Base-by-base conservation (phyloP, 2,329 filamentous ascomycete species). In the Penicillium vulpinum region DNA sequence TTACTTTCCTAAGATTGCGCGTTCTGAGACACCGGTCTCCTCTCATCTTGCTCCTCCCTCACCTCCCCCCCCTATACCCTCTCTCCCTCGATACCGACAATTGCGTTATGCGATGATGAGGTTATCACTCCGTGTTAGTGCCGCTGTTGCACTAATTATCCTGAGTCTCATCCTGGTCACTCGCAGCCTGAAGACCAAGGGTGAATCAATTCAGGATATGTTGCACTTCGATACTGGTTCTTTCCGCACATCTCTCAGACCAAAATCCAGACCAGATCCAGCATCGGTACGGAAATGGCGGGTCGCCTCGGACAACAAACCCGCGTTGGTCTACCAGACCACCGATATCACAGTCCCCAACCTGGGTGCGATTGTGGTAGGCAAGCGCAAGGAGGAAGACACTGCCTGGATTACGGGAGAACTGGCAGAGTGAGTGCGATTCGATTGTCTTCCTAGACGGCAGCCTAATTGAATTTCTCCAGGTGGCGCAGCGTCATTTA, bases 401-500 rank as follows among this genome's bases (percentile, higher is more conserved):
- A 78, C 78, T 1, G 64, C 70, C n/a, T 82, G 80, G 80, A 74
- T 81, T 2, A 65, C 67, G 15, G 64, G 68, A 16, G 71, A 79
- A 29, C 63, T 81, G 22, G 68, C 74, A 6, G 77, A 80, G 75
- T 81, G 68, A 61, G 69, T 68, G 4, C n/a, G 28, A 21, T 28
- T 35, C 16, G 4, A 24, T 16, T 16, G 3, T 16, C 9, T 21
- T 15, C 5, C n/a, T 8, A 7, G 5, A 13, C 41, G 16, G 11
- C 5, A 31, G 28, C 15, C 18, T 45, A 22, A n/a, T 21, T 44
- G 38, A 40, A 21, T 5, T 5, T 39, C n/a, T 56, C 24, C 28
- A 77, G 75, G 64, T 81, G 78, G 78, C 72, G 78, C 61, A 71
- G 70, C 57, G 72, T 74, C 33, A 76, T 80, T 54, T 80, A 78